Evolutionary conservation across 2,329 filamentous ascomycete species (phyloP).

Genomic region (Colletotrichum incanum): DNA sequence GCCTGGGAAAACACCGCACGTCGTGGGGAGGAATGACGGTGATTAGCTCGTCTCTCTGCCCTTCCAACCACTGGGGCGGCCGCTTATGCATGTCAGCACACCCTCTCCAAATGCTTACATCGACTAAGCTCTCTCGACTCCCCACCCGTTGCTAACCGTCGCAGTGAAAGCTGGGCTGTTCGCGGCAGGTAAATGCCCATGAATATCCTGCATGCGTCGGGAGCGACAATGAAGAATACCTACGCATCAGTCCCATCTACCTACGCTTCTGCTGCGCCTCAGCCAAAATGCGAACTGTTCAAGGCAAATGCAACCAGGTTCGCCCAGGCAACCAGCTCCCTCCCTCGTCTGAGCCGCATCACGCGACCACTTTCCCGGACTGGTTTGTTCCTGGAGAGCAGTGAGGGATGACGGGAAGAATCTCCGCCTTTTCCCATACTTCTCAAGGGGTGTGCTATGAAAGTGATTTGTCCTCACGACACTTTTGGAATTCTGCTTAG

Average conservation of each 20-base stretch:
- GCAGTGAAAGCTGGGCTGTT: background rate
- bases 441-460: background rate
- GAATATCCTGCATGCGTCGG: background rate
- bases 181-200: background rate
- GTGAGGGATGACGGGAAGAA: background rate
- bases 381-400: background rate
- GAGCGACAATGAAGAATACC: background rate
- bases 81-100: constrained; percentile 10
- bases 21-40: background rate
- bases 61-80: background rate
- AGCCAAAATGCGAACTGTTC: background rate
- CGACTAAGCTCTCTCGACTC: background rate
- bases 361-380: background rate
- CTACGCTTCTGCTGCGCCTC: background rate
- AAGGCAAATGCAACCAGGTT: background rate
- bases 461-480: background rate
- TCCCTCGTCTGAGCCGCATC: background rate
- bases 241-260: background rate
- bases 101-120: background rate
- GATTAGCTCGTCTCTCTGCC: too few species aligned
- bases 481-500: background rate
- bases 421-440: background rate
- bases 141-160: background rate
- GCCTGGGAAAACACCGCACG: background rate
- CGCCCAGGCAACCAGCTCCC: background rate